phyloP scores from a whole-genome alignment of 2,329 filamentous ascomycete genomes.

The Leptodontidium sp. region DNA sequence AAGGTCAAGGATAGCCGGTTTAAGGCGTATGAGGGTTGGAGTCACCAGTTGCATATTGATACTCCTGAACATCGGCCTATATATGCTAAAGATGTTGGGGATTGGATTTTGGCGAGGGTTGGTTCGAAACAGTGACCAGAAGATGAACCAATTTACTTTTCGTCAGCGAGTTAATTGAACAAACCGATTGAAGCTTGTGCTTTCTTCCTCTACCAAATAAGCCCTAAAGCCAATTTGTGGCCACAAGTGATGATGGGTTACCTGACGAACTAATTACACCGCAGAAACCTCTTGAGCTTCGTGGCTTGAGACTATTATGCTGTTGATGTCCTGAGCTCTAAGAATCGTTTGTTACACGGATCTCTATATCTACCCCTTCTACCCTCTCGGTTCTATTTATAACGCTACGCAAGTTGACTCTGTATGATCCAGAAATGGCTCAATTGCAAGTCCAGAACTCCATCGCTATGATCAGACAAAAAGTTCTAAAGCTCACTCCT shows the following conservation, averaged over 20 bases:
- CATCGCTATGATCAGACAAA: background rate
- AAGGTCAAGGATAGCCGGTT: background rate
- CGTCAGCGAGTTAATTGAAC: background rate
- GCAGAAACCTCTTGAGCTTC: too few species aligned
- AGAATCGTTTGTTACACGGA: too few species aligned
- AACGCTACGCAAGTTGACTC: background rate
- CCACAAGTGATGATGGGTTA: too few species aligned
- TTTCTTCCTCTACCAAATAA: too few species aligned
- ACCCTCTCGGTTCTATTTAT: background rate
- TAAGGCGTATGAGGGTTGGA: slow-evolving; percentile 9
- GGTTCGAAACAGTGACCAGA: background rate
- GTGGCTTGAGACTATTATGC: too few species aligned
- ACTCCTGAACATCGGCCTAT: slow-evolving; percentile 9
- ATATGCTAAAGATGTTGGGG: slow-evolving; percentile 10
- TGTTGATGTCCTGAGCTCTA: too few species aligned
- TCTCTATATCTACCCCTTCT: too few species aligned
- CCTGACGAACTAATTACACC: too few species aligned
- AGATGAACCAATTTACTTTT: background rate
- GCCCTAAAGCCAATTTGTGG: too few species aligned
- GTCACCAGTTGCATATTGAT: slow-evolving; percentile 17
- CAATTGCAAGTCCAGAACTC: background rate
- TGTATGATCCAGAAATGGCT: background rate
- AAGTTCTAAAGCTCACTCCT: background rate
- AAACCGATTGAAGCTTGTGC: background rate
- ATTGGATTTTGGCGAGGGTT: slow-evolving; percentile 13